Percentiles rank a stretch among this genome's conserved stretches.
Conservation (phyloP, 1,139 yeast species). For the Candida sp. region DNA sequence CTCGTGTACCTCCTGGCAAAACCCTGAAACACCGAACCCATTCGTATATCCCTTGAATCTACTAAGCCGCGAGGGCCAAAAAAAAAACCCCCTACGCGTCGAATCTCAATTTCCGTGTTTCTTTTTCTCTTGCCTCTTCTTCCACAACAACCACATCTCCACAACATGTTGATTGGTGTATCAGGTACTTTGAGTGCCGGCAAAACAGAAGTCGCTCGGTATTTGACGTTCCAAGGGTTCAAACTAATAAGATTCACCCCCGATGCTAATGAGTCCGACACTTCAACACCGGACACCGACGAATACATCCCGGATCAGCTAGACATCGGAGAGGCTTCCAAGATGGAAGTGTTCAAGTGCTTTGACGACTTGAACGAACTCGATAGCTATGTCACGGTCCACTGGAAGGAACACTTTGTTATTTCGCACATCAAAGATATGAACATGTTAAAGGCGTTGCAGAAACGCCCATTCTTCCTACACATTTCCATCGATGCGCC, state of each 20-base stretch:
- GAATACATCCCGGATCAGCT: constrained; percentile 4
- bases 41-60: background rate
- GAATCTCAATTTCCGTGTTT: background rate
- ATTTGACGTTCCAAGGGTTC: constrained; percentile 63
- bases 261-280: constrained; percentile 1
- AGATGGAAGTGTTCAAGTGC: constrained; percentile 17
- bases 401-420: constrained; percentile 73
- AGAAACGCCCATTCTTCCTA: constrained; percentile 84
- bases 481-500: constrained; percentile 87
- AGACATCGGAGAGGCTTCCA: constrained; percentile 4
- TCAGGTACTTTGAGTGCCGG: constrained; percentile 79
- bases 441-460: constrained; percentile 50
- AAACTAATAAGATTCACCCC: constrained; percentile 26
- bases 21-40: background rate
- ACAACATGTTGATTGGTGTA: constrained; percentile 71
- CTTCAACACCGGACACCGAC: constrained; percentile 4
- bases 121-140: background rate
- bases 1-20: no score
- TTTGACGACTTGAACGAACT: constrained; percentile 49
- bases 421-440: constrained; percentile 52
- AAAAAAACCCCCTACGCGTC: background rate
- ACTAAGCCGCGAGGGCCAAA: background rate
- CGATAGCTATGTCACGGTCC: constrained; percentile 66
- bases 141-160: background rate
- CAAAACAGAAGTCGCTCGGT: constrained; percentile 64